These are phyloP conservation scores for Ophiostoma ips DNA, from an alignment of 2,329 filamentous ascomycete species.

Conservation along the genomic window DNA sequence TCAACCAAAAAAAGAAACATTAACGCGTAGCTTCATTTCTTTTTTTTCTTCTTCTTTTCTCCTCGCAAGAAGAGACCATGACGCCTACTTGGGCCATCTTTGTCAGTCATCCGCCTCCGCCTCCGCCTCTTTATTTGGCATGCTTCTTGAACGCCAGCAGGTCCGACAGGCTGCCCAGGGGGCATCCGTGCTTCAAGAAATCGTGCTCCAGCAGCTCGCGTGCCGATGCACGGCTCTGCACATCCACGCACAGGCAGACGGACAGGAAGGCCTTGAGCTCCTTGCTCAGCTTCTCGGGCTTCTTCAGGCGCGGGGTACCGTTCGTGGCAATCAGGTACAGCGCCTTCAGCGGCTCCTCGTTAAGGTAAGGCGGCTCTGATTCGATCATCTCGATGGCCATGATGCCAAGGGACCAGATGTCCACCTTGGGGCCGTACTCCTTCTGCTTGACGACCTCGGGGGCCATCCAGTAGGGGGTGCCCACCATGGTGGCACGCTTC, in stretches of 20 bases:
- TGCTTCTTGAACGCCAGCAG: conserved; percentile 77
- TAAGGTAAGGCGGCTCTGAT: conserved; percentile 92
- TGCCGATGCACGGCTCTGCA: conserved; percentile 84
- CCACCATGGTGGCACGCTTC: conserved; percentile 98
- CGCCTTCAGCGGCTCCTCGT: conserved; percentile 94
- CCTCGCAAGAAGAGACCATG: not conserved
- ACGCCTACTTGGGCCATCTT: not conserved
- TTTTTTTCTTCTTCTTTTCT: too few species aligned
- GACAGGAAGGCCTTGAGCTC: conserved; percentile 95
- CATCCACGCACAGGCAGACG: conserved; percentile 91
- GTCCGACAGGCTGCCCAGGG: conserved; percentile 67
- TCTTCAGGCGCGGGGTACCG: conserved; percentile 91
- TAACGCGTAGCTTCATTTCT: not conserved
- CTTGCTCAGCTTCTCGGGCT: conserved; percentile 94
- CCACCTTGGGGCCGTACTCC: conserved; percentile 95
- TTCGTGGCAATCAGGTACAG: conserved; percentile 97
- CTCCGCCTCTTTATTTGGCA: conserved; percentile 40
- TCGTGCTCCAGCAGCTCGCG: conserved; percentile 83
- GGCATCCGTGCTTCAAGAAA: conserved; percentile 86
- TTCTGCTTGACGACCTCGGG: conserved; percentile 99
- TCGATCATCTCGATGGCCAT: conserved; percentile 99
- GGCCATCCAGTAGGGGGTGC: conserved; percentile 99
- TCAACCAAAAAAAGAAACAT: not conserved
- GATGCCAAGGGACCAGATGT: conserved; percentile 97
- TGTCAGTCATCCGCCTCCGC: not conserved